Percentiles rank a stretch among this genome's conserved stretches.
phyloP scores from a whole-genome alignment of 371 early-diverging fungal species.

The Rhizopus arrhizus region DNA sequence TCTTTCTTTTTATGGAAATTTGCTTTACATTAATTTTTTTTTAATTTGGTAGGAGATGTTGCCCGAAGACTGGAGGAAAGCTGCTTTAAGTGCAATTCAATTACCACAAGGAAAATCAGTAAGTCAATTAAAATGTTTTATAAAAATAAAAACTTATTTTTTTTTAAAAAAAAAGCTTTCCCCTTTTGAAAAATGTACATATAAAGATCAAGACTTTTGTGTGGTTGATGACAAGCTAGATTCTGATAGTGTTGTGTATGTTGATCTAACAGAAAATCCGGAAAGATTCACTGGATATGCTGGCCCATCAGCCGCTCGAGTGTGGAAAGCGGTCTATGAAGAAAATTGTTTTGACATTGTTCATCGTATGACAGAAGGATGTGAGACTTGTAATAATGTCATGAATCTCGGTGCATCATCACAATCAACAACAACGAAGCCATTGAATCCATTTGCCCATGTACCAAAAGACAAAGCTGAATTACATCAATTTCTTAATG shows the following conservation, averaged over 20 bases:
- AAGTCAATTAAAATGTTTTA: no score
- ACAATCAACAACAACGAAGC: slow-evolving; percentile 24
- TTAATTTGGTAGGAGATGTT: slow-evolving; percentile 23
- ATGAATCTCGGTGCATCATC: no score
- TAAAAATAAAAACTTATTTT: background rate
- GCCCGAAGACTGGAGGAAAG: slow-evolving; percentile 57
- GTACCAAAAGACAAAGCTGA: slow-evolving; percentile 37
- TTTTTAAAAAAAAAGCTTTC: no score
- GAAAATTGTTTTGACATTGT: slow-evolving; percentile 93
- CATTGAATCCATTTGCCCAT: slow-evolving; percentile 31
- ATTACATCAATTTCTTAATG: slow-evolving; percentile 45
- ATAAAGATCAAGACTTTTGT: slow-evolving; percentile 85
- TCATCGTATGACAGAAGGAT: slow-evolving; percentile 61
- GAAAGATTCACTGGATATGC: slow-evolving; percentile 97
- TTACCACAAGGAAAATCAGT: slow-evolving; percentile 37
- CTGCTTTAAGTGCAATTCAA: slow-evolving; percentile 58
- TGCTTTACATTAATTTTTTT: background rate
- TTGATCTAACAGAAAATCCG: slow-evolving; percentile 89
- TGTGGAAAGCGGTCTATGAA: slow-evolving; percentile 94
- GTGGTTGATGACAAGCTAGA: slow-evolving; percentile 82
- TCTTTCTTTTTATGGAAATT: background rate
- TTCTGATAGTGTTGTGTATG: slow-evolving; percentile 66
- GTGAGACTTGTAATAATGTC: slow-evolving; percentile 43
- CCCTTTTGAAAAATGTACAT: slow-evolving; percentile 53
- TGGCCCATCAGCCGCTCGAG: slow-evolving; percentile 82